Percentiles rank a stretch among this genome's conserved stretches.
Evolutionary conservation across 768 basidiomycete genomes (phyloP).

Genomic region (Mrakia hoshinonis): DNA sequence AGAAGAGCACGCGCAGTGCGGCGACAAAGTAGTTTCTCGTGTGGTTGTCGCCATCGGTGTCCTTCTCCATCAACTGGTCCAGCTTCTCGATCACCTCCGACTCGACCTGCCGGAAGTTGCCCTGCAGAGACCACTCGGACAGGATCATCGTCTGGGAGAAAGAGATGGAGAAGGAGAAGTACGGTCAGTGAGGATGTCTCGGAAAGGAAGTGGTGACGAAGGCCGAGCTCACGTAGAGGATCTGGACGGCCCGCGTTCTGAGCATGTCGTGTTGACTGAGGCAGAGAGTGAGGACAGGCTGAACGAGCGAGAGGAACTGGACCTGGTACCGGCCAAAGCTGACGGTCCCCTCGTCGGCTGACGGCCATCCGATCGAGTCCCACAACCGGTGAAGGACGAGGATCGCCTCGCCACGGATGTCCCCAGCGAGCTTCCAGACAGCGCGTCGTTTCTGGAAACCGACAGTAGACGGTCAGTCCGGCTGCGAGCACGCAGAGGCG

Average conservation of each 20-base stretch:
- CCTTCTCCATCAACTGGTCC: conserved; percentile 85
- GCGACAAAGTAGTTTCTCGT: conserved; percentile 87
- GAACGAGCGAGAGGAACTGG: conserved; percentile 71
- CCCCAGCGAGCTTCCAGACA: conserved; percentile 91
- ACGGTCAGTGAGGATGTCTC: neutral
- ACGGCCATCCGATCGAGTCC: conserved; percentile 61
- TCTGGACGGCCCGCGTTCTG: conserved; percentile 79
- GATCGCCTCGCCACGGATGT: conserved; percentile 86
- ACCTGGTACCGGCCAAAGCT: conserved; percentile 72
- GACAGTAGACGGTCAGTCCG: neutral
- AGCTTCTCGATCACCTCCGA: conserved; percentile 84
- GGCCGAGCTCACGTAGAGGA: conserved; percentile 52
- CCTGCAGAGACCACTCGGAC: conserved; percentile 74
- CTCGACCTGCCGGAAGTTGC: conserved; percentile 75
- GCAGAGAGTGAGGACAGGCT: conserved; percentile 81
- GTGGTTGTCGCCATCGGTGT: conserved; percentile 77
- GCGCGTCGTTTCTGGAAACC: conserved; percentile 72
- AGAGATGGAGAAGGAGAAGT: neutral
- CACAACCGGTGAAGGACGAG: conserved; percentile 68
- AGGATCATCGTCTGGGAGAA: conserved; percentile 67
- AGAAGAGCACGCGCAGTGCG: conserved; percentile 82
- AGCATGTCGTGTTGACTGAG: conserved; percentile 90
- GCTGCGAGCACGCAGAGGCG: neutral
- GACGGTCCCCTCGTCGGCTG: conserved; percentile 48
- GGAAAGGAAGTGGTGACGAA: neutral